These are phyloP conservation scores for Colletotrichum liriopes DNA, from an alignment of 2,329 filamentous ascomycete genomes.

Conservation along the genomic window DNA sequence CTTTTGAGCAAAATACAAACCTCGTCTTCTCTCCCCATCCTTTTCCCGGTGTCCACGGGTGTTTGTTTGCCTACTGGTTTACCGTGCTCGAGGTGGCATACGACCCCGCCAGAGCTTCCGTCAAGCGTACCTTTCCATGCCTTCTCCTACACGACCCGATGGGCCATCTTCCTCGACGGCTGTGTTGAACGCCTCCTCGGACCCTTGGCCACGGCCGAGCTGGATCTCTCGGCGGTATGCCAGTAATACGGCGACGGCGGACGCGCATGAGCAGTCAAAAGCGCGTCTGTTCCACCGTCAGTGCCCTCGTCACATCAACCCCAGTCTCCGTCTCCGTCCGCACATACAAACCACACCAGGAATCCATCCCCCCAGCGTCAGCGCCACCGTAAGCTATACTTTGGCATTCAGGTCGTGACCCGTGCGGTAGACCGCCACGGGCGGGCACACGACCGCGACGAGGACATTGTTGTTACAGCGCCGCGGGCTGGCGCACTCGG, in stretches of 20 bases:
- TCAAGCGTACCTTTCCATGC: neutral
- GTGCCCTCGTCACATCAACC: neutral
- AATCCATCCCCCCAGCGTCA: conserved; percentile 5
- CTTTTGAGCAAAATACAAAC: conserved; percentile 36
- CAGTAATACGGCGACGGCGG: conserved; percentile 11
- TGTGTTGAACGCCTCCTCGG: neutral
- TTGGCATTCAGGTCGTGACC: neutral
- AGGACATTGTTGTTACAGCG: neutral
- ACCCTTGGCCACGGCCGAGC: neutral
- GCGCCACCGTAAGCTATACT: conserved; percentile 2
- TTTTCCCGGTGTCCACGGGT: neutral
- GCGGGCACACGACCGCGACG: conserved; percentile 2
- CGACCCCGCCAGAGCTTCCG: neutral
- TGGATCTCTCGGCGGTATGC: conserved; percentile 16
- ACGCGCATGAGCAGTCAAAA: neutral
- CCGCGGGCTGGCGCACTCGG: neutral
- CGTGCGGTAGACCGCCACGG: conserved; percentile 6
- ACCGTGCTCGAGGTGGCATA: neutral
- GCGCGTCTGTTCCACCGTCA: conserved; percentile 4
- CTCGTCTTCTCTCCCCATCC: conserved; percentile 34
- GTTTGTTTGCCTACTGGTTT: too few relatives aligned
- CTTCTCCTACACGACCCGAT: neutral
- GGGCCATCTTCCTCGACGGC: neutral
- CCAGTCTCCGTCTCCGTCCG: neutral
- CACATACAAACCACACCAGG: conserved; percentile 12